Conservation (phyloP, 2,329 filamentous ascomycete species). For the Helotiales sp. region DNA sequence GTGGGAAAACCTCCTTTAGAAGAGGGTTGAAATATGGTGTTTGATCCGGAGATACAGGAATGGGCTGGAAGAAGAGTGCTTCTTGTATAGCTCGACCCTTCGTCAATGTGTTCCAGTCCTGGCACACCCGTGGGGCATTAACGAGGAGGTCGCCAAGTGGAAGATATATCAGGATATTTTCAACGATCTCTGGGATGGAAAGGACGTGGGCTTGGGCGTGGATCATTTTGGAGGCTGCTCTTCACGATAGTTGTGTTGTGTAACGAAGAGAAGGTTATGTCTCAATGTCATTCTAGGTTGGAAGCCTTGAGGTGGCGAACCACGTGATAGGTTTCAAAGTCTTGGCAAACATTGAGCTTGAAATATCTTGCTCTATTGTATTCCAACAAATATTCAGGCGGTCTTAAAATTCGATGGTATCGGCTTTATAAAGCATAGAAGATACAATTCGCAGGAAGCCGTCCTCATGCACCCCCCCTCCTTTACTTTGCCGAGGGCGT, state of each 20-base stretch:
- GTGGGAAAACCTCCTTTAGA: slow-evolving; percentile 3
- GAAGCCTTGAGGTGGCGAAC: neutral
- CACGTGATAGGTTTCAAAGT: neutral
- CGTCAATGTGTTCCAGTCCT: slow-evolving; percentile 6
- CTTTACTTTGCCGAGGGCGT: neutral
- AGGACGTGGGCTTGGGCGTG: slow-evolving; percentile 3
- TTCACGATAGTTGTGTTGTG: neutral
- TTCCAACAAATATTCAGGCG: too few relatives aligned
- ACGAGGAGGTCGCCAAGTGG: slow-evolving; percentile 13
- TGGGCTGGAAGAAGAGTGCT: slow-evolving; percentile 12
- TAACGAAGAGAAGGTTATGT: neutral
- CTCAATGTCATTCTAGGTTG: too few relatives aligned
- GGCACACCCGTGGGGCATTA: slow-evolving; percentile 12
- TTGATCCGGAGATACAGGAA: neutral
- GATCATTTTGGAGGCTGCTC: neutral
- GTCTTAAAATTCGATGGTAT: too few relatives aligned
- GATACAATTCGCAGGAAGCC: too few relatives aligned
- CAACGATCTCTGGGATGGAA: slow-evolving; percentile 10
- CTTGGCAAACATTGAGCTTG: too few relatives aligned
- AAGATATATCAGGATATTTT: slow-evolving; percentile 14
- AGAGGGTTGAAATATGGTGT: slow-evolving; percentile 11
- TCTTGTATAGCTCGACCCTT: slow-evolving; percentile 1
- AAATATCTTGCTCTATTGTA: too few relatives aligned
- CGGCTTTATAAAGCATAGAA: too few relatives aligned
- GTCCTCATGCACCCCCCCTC: neutral